Conservation (phyloP, 2,329 filamentous ascomycete genomes). For the Aspergillus fructus region DNA sequence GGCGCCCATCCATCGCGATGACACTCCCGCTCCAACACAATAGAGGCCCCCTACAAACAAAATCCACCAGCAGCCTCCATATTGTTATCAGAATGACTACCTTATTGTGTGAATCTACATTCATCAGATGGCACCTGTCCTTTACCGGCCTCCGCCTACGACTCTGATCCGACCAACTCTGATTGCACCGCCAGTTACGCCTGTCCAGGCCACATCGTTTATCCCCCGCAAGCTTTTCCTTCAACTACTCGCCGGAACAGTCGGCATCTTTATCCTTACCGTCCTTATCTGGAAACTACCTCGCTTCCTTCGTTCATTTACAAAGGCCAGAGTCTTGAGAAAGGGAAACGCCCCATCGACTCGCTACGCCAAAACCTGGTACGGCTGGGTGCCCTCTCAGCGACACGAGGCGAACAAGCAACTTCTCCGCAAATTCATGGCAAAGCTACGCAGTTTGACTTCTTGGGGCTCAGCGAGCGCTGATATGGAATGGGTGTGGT, state of each 20-base stretch:
- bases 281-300: slow-evolving; percentile 43
- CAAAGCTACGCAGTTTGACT: slow-evolving; percentile 25
- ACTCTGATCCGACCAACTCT: slow-evolving; percentile 27
- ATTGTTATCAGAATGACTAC: slow-evolving; percentile 24
- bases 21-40: not conserved
- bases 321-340: slow-evolving; percentile 31
- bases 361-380: slow-evolving; percentile 43
- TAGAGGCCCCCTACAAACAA: not conserved
- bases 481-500: slow-evolving; percentile 43
- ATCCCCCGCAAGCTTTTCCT: slow-evolving; percentile 32
- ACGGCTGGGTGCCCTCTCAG: slow-evolving; percentile 40
- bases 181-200: slow-evolving; percentile 19
- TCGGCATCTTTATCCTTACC: slow-evolving; percentile 38
- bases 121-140: slow-evolving; percentile 32
- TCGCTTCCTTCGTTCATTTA: slow-evolving; percentile 37
- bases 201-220: slow-evolving; percentile 23
- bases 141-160: slow-evolving; percentile 25
- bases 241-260: slow-evolving; percentile 35
- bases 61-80: slow-evolving; percentile 1
- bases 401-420: slow-evolving; percentile 31
- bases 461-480: slow-evolving; percentile 36
- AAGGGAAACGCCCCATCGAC: slow-evolving; percentile 29
- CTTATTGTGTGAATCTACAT: slow-evolving; percentile 6
- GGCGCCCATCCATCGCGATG: not conserved
- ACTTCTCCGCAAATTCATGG: slow-evolving; percentile 20